A percentile compares a stretch with the other conserved stretches of the same genome.
Evolutionary conservation across 2,329 filamentous ascomycete species (phyloP).

Genomic region (Rutstroemia sp.): DNA sequence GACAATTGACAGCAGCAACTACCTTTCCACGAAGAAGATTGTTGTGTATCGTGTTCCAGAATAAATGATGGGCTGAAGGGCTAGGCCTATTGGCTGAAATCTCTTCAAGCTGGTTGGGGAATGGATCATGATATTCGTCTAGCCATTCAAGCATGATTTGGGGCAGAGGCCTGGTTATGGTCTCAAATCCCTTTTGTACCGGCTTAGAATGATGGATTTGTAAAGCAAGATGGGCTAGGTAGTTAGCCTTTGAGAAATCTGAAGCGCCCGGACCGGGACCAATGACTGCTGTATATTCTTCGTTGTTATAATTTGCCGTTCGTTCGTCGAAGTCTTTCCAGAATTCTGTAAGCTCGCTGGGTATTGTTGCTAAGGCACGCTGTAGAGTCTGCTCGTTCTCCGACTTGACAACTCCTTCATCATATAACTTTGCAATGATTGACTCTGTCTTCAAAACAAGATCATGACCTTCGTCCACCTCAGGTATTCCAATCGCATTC

Average conservation of each 20-base stretch:
- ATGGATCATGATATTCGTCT: constrained; percentile 64
- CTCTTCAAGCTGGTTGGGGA: constrained; percentile 57
- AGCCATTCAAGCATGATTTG: constrained; percentile 80
- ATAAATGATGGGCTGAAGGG: constrained; percentile 67
- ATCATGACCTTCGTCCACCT: constrained; percentile 60
- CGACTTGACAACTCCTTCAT: constrained; percentile 48
- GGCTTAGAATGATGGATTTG: constrained; percentile 65
- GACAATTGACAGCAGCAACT: constrained; percentile 53
- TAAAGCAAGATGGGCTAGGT: constrained; percentile 69
- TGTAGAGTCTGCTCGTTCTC: constrained; percentile 51
- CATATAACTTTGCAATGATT: constrained; percentile 57
- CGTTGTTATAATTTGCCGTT: constrained; percentile 39
- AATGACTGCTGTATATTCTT: constrained; percentile 53
- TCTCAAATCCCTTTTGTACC: constrained; percentile 15
- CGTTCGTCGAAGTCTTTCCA: constrained; percentile 46
- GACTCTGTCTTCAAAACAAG: constrained; percentile 71
- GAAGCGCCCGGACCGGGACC: constrained; percentile 56
- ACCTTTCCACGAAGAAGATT: constrained; percentile 71
- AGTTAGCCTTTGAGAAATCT: constrained; percentile 68
- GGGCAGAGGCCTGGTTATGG: constrained; percentile 51
- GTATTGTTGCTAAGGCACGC: constrained; percentile 46
- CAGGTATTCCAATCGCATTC: constrained; percentile 47
- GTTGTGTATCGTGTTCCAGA: constrained; percentile 79
- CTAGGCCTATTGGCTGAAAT: constrained; percentile 60
- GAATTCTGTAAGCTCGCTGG: constrained; percentile 43